phyloP scores from a whole-genome alignment of 2,329 filamentous ascomycete species.

The Fusarium protoensiforme region DNA sequence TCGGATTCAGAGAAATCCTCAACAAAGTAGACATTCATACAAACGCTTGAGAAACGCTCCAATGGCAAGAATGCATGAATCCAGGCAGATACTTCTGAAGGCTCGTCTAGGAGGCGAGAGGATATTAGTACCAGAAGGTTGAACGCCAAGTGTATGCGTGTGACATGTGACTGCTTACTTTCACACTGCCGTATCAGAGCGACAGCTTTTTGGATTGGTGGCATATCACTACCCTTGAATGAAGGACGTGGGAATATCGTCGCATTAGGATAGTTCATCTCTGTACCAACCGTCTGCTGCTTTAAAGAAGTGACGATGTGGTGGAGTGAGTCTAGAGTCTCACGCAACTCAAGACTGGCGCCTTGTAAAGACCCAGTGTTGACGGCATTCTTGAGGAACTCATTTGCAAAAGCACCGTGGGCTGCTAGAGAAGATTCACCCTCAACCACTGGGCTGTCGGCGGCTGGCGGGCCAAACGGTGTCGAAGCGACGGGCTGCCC shows the following conservation, averaged over 20 bases:
- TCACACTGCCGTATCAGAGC: slow-evolving; percentile 33
- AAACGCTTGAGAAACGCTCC: slow-evolving; percentile 46
- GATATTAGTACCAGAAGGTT: slow-evolving; percentile 1
- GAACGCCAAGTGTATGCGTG: neutral
- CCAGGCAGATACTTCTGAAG: slow-evolving; percentile 42
- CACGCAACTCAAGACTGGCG: slow-evolving; percentile 47
- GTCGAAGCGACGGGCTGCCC: slow-evolving; percentile 26
- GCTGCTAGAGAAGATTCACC: slow-evolving; percentile 59
- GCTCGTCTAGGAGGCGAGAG: slow-evolving; percentile 6
- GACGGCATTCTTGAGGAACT: slow-evolving; percentile 55
- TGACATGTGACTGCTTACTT: slow-evolving; percentile 18
- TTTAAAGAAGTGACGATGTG: slow-evolving; percentile 42
- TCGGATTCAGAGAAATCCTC: slow-evolving; percentile 46
- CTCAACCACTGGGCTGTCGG: slow-evolving; percentile 51
- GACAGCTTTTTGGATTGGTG: slow-evolving; percentile 39
- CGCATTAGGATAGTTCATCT: slow-evolving; percentile 40
- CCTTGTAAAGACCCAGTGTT: slow-evolving; percentile 42
- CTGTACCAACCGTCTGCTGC: slow-evolving; percentile 36
- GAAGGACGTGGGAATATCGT: slow-evolving; percentile 32
- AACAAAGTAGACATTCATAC: slow-evolving; percentile 48
- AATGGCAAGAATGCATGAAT: slow-evolving; percentile 44
- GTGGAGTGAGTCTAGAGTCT: slow-evolving; percentile 49
- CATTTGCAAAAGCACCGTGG: slow-evolving; percentile 59
- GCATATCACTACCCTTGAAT: slow-evolving; percentile 31
- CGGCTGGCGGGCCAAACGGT: slow-evolving; percentile 27